phyloP scores from a whole-genome alignment of 768 basidiomycete species.

The Mycena crocata region DNA sequence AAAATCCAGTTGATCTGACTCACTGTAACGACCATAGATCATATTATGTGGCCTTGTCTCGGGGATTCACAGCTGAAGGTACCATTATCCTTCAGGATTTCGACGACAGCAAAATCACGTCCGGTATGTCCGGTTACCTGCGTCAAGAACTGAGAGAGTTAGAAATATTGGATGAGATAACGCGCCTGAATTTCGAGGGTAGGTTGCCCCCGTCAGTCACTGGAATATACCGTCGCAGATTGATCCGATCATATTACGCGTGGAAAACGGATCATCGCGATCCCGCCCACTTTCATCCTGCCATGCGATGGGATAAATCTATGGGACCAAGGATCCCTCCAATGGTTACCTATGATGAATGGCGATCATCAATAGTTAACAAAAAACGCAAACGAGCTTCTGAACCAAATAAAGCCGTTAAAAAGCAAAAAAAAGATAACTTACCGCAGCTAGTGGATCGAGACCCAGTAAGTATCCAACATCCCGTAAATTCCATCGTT shows the following conservation, averaged over 20 bases:
- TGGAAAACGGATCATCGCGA: not conserved
- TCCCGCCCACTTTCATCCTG: not conserved
- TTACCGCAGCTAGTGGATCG: no score
- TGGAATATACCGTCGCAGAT: not conserved
- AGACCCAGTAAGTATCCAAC: no score
- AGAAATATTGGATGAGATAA: not conserved
- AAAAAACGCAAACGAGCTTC: not conserved
- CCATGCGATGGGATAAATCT: not conserved
- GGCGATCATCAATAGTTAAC: not conserved
- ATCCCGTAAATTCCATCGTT: no score
- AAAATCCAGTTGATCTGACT: not conserved
- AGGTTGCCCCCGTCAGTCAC: not conserved
- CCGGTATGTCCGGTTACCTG: not conserved
- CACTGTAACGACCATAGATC: not conserved
- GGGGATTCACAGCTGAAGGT: not conserved
- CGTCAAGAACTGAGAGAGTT: not conserved
- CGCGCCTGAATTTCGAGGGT: not conserved
- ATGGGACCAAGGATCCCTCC: not conserved
- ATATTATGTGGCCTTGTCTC: not conserved
- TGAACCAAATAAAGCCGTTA: not conserved
- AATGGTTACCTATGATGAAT: not conserved
- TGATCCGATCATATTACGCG: not conserved
- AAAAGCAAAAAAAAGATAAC: not conserved
- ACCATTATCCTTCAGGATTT: not conserved
- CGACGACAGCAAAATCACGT: not conserved